phyloP scores from a whole-genome alignment of 176 grass and related monocot species.

The Cenchrus fungigraminus region DNA sequence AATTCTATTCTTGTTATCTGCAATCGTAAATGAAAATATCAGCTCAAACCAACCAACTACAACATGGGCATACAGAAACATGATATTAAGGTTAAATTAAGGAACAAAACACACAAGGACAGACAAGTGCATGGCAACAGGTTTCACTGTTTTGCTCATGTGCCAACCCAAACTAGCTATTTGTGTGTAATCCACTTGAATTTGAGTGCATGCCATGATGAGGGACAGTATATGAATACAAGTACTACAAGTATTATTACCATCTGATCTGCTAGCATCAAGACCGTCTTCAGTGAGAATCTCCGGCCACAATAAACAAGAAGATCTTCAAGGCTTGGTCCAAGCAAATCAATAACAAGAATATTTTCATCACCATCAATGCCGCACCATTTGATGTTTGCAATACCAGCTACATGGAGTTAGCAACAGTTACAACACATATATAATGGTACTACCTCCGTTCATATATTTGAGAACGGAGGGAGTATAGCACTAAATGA shows the following conservation, averaged over 20 bases:
- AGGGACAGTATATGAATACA: too few relatives aligned
- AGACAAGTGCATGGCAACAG: not conserved
- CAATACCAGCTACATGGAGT: slow-evolving; percentile 66
- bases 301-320: slow-evolving; percentile 80
- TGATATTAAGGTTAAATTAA: not conserved
- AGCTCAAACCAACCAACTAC: slow-evolving; percentile 3
- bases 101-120: not conserved
- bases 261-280: slow-evolving; percentile 90
- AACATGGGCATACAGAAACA: not conserved
- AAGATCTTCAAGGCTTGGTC: slow-evolving; percentile 83
- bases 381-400: slow-evolving; percentile 84
- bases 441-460: not conserved
- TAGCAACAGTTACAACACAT: slow-evolving; percentile 22
- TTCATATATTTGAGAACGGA: too few relatives aligned
- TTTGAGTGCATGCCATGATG: not conserved
- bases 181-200: not conserved
- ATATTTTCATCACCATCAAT: slow-evolving; percentile 79
- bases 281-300: slow-evolving; percentile 83
- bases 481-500: not conserved
- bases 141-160: not conserved
- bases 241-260: slow-evolving; percentile 46
- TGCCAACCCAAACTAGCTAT: not conserved
- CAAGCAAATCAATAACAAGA: slow-evolving; percentile 89
- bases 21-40: slow-evolving; percentile 9
- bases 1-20: slow-evolving; percentile 86